Base-by-base conservation (phyloP, 169 alveolate genomes). In the Toxoplasma gondii region DNA sequence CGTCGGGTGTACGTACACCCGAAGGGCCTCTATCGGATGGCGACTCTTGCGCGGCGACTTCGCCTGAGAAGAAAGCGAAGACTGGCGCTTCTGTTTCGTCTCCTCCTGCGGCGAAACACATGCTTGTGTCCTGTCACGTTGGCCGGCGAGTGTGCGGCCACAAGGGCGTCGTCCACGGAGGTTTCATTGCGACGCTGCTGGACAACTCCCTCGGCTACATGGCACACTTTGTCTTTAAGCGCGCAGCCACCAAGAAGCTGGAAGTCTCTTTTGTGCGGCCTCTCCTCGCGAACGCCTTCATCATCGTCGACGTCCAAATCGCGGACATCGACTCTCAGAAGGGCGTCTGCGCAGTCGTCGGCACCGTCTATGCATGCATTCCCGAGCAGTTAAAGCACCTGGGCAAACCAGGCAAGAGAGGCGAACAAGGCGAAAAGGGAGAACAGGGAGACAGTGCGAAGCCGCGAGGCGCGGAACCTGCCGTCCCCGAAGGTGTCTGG, bases 101-200 rank as follows among this genome's bases (percentile, higher is more conserved):
- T 12, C 4, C 74, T 64, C 29, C 22, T 4, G 74, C 29, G 1
- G 74, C 9, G 7, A 12, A 7, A 17, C 86, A 90, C 54, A 19
- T 90, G 69, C 43, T 90, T 49, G 88, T 41, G 0, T 19, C 69
- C 53, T 90, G 93, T 34, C 80, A 29, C 29, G 93, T 69, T 4
- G 88, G 93, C 53, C 64, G 88, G 31, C 10, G 4, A 2, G 74
- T 90, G 17, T 90, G 93, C 74, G 93, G 93, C 22, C 93, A 90
- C 39, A 90, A 67, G 49, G 93, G 93, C 31, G 88, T 90, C n/a
- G 88, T 34, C 29, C 93, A 90, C 41, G 93, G 93, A 29, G 93
- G 93, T 4, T 70, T 90, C 44, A 67, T 53, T 24, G 93, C 93
- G 41, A 67, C 93, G 36, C 29, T 90, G 34, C 58, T 69, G 19